Percentiles rank a stretch among this genome's conserved stretches.
These are phyloP conservation scores for Neurospora sp. DNA, from an alignment of 495 filamentous ascomycete genomes.

Conservation along the genomic window DNA sequence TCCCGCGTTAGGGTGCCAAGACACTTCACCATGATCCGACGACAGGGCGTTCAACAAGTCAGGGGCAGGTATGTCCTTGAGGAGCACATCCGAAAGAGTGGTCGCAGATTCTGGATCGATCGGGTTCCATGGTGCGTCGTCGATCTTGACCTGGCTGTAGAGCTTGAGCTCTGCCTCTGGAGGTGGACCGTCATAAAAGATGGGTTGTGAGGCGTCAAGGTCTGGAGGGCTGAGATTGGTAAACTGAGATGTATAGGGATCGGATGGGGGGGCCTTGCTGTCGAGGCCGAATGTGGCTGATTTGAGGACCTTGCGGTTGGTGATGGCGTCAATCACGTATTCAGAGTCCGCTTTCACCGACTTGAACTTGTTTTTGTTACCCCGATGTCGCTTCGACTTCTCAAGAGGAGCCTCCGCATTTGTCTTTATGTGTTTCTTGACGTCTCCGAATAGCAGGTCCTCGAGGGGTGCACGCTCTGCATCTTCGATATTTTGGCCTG, in stretches of 20 bases:
- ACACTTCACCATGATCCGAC: conserved; percentile 9
- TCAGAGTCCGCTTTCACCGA: conserved; percentile 11
- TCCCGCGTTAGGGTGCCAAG: conserved; percentile 14
- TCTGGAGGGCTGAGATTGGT: conserved; percentile 14
- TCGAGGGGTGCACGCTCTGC: conserved; percentile 25
- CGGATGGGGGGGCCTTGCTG: conserved; percentile 25
- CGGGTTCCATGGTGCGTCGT: conserved; percentile 14
- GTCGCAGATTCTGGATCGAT: not conserved
- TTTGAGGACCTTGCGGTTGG: conserved; percentile 45
- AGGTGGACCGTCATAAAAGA: conserved; percentile 27
- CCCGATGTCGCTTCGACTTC: not conserved
- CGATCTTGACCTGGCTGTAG: conserved; percentile 24
- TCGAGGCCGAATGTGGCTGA: conserved; percentile 7
- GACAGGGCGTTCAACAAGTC: conserved; percentile 7
- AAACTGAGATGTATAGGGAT: conserved; percentile 30
- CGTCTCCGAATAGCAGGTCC: conserved; percentile 21
- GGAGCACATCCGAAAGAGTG: conserved; percentile 6
- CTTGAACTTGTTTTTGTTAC: not conserved
- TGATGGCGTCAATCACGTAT: conserved; percentile 51
- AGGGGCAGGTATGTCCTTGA: not conserved
- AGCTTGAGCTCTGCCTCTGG: conserved; percentile 28
- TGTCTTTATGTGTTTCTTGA: not conserved
- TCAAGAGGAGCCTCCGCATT: not conserved
- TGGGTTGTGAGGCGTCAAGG: conserved; percentile 6
- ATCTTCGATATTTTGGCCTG: conserved; percentile 29